Percentiles rank a stretch among this genome's conserved stretches.
phyloP scores from a whole-genome alignment of 345 rosid species.

The Theobroma cacao region DNA sequence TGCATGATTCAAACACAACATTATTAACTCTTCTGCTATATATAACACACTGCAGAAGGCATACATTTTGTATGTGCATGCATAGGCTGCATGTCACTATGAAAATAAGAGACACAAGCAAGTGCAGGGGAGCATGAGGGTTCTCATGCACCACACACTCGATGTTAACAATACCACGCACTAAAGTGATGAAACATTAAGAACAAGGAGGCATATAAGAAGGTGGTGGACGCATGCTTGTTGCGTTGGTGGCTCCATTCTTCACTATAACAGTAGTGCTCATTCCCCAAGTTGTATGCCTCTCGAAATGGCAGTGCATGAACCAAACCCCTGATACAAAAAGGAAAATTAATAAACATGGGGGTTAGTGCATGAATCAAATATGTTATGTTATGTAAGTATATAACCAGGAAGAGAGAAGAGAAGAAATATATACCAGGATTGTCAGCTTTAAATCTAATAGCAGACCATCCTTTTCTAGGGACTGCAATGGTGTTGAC shows the following conservation, averaged over 20 bases:
- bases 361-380: not conserved
- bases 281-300: constrained; percentile 29
- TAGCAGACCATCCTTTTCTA: constrained; percentile 25
- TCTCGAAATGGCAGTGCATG: constrained; percentile 32
- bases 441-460: constrained; percentile 25
- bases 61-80: too few species aligned
- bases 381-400: too few species aligned
- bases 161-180: not conserved
- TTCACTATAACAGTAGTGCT: constrained; percentile 25
- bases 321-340: constrained; percentile 27
- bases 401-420: not conserved
- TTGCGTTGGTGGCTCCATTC: constrained; percentile 8
- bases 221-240: not conserved
- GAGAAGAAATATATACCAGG: constrained; percentile 17
- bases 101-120: too few species aligned
- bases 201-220: constrained; percentile 1
- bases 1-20: too few species aligned
- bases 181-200: not conserved
- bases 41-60: too few species aligned
- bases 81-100: too few species aligned
- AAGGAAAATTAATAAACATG: not conserved
- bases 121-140: too few species aligned
- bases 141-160: too few species aligned
- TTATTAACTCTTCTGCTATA: too few species aligned
- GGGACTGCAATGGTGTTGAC: constrained; percentile 24